Conservation (phyloP, 192 early-diverging fungal species). For the Backusella morwellensis region DNA sequence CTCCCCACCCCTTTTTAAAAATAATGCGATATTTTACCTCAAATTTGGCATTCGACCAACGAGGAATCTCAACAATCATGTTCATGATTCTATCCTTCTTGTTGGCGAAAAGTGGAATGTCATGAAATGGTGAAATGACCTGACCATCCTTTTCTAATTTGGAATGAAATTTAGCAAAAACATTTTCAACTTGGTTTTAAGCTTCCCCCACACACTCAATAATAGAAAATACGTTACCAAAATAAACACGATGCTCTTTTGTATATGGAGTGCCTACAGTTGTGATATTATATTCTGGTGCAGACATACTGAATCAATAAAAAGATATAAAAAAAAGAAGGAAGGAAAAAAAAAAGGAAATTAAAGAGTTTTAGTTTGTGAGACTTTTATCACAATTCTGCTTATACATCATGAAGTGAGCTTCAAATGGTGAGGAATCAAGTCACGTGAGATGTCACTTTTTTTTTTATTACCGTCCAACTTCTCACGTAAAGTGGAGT, state of each 20-base stretch:
- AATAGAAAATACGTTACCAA: conserved; percentile 6
- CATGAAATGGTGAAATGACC: conserved; percentile 93
- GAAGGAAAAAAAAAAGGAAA: not conserved
- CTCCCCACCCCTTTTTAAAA: not conserved
- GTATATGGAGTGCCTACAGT: conserved; percentile 11
- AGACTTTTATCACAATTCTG: not conserved
- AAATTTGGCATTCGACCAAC: conserved; percentile 99
- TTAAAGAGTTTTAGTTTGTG: not conserved
- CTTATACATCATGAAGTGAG: not conserved
- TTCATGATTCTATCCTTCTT: conserved; percentile 88
- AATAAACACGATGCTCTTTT: conserved; percentile 19
- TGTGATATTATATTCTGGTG: not conserved
- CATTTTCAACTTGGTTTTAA: no score
- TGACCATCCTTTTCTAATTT: conserved; percentile 75
- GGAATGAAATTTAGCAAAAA: not conserved
- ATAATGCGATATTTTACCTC: conserved; percentile 49
- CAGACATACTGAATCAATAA: not conserved
- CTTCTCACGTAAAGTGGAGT: not conserved
- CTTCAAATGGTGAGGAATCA: not conserved
- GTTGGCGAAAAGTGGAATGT: conserved; percentile 95
- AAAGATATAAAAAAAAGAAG: not conserved
- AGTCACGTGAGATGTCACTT: not conserved
- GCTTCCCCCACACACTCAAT: not conserved
- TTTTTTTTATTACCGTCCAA: not conserved
- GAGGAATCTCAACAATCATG: conserved; percentile 98